phyloP scores from a whole-genome alignment of 1,284 basidiomycete species.

The Amylostereum chailletii region DNA sequence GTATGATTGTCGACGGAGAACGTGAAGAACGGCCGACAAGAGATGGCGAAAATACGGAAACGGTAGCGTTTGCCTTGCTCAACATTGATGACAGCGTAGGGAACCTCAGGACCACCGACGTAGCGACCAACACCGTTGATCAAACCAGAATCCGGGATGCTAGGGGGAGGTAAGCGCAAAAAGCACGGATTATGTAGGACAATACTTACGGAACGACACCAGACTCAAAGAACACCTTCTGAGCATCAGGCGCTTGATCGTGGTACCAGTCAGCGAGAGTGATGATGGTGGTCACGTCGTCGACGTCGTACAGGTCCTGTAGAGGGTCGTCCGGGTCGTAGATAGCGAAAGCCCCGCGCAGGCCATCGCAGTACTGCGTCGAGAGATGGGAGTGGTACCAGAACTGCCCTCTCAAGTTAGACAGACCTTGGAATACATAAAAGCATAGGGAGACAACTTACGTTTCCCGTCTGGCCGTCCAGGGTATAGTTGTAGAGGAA shows the following conservation, averaged over 20 bases:
- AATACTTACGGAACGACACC: slow-evolving; percentile 20
- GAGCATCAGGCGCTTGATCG: slow-evolving; percentile 21
- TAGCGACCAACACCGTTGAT: slow-evolving; percentile 33
- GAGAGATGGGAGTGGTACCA: slow-evolving; percentile 25
- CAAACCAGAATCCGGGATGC: slow-evolving; percentile 24
- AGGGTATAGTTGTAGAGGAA: slow-evolving; percentile 21
- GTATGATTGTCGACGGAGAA: slow-evolving; percentile 7
- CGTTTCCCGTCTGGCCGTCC: slow-evolving; percentile 19
- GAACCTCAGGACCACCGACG: slow-evolving; percentile 11
- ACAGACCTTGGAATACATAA: not conserved
- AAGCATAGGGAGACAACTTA: slow-evolving; percentile 18
- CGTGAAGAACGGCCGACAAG: not conserved
- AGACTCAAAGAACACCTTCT: slow-evolving; percentile 30
- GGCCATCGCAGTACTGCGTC: slow-evolving; percentile 10
- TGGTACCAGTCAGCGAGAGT: slow-evolving; percentile 35
- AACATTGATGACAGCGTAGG: slow-evolving; percentile 13
- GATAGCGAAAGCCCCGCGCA: slow-evolving; percentile 24
- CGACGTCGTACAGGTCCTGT: slow-evolving; percentile 27
- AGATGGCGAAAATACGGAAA: not conserved
- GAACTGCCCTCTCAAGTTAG: no score
- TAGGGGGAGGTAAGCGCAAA: not conserved
- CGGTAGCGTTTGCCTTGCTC: not conserved
- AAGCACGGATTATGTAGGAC: no score
- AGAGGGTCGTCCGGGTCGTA: slow-evolving; percentile 29
- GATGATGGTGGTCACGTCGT: slow-evolving; percentile 19